phyloP scores from a whole-genome alignment of 164 flowering plant species.

The Houttuynia cordata region DNA sequence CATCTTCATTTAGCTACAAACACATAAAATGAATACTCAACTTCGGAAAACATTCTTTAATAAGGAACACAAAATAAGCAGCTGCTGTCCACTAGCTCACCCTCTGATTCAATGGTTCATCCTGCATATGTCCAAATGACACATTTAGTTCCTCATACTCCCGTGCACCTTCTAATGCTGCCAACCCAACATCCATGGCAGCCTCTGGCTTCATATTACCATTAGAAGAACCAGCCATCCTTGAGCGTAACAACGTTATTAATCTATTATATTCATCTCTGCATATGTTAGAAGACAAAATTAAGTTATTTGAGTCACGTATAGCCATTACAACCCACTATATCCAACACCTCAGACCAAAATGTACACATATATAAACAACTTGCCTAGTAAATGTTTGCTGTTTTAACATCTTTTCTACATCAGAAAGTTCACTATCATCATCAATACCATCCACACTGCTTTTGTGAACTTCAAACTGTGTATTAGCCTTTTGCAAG shows the following conservation, averaged over 20 bases:
- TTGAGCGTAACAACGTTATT: conserved; percentile 47
- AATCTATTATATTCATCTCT: conserved; percentile 64
- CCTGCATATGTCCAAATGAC: conserved; percentile 16
- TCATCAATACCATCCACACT: conserved; percentile 10
- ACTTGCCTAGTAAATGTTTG: conserved; percentile 51
- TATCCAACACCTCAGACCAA: background rate
- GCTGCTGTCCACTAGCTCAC: conserved; percentile 21
- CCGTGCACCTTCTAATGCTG: conserved; percentile 12
- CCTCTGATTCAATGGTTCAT: conserved; percentile 8
- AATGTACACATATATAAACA: background rate
- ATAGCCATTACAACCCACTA: background rate
- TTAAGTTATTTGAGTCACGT: background rate
- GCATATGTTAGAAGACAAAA: conserved; percentile 5
- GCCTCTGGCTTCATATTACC: conserved; percentile 13
- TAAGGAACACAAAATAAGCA: background rate
- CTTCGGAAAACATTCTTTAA: background rate
- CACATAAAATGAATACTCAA: background rate
- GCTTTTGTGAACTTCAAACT: conserved; percentile 13
- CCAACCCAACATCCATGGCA: conserved; percentile 4
- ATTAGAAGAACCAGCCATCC: conserved; percentile 29
- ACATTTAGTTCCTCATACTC: conserved; percentile 13
- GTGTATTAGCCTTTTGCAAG: conserved; percentile 6
- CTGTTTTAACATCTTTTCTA: conserved; percentile 57
- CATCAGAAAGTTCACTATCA: conserved; percentile 29
- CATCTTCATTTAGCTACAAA: conserved; percentile 42